Percentiles rank a stretch among this genome's conserved stretches.
phyloP scores from a whole-genome alignment of 1,139 yeast species.

The Suhomyces guaymorum region DNA sequence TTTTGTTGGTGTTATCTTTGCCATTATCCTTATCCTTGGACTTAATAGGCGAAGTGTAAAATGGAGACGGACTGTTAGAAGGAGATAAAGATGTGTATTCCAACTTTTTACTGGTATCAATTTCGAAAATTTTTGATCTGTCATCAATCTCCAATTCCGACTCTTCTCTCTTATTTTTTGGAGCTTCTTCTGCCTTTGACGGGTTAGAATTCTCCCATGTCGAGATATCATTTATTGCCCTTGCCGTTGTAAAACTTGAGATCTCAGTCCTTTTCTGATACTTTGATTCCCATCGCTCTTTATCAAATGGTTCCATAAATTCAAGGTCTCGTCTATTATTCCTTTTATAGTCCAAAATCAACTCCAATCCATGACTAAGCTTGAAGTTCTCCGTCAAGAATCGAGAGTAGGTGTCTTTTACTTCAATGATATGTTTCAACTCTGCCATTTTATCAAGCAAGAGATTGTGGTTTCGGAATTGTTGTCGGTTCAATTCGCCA shows the following conservation, averaged over 20 bases:
- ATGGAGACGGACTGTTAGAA: conserved; percentile 5
- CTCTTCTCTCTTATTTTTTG: no score
- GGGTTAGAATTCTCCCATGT: no score
- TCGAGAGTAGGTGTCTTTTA: conserved; percentile 37
- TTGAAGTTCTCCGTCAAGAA: conserved; percentile 40
- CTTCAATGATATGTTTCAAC: conserved; percentile 25
- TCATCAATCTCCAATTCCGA: no score
- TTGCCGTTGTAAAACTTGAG: no score
- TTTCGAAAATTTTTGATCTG: no score
- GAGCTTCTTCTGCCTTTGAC: no score
- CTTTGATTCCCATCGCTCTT: conserved; percentile 20
- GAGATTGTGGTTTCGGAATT: conserved; percentile 26
- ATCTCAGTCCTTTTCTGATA: no score
- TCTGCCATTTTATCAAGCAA: conserved; percentile 22
- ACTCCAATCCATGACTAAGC: conserved; percentile 38
- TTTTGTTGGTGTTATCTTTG: neutral
- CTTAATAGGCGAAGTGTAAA: conserved; percentile 15
- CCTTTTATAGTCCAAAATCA: conserved; percentile 30
- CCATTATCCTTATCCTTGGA: neutral
- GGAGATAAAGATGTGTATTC: no score
- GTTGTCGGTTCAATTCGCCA: conserved; percentile 25
- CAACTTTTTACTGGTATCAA: no score
- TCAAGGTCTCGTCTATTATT: conserved; percentile 18
- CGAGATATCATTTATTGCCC: no score
- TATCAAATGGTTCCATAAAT: conserved; percentile 20